Conservation (phyloP, 2,329 filamentous ascomycete species). For the Curvularia hawaiiensis region DNA sequence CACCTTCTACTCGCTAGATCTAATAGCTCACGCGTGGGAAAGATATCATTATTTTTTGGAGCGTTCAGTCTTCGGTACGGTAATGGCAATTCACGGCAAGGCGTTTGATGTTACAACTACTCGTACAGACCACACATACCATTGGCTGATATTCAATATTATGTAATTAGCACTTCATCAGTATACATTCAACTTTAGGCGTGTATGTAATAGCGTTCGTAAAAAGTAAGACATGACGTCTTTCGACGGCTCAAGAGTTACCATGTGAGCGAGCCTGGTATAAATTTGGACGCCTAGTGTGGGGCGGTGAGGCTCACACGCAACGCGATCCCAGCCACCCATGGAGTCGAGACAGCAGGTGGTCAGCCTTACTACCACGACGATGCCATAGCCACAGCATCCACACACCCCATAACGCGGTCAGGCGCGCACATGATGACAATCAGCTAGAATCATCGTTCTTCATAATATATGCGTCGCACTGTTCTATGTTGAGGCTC, state of each 20-base stretch:
- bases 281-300: conserved; percentile 6
- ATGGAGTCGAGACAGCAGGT: conserved; percentile 3
- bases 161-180: conserved; percentile 2
- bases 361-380: conserved; percentile 15
- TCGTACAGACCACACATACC: conserved; percentile 1
- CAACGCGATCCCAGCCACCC: not conserved
- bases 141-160: conserved; percentile 1
- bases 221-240: not conserved
- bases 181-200: not conserved
- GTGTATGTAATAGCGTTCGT: not conserved
- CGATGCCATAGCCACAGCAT: conserved; percentile 10
- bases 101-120: conserved; percentile 3
- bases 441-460: not conserved
- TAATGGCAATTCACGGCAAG: not conserved
- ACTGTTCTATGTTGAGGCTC: not conserved
- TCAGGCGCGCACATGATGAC: conserved; percentile 10
- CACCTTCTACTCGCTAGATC: conserved; percentile 19
- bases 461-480: not conserved
- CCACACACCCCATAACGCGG: conserved; percentile 3
- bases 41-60: not conserved
- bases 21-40: conserved; percentile 39
- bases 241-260: not conserved
- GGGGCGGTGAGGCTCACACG: not conserved
- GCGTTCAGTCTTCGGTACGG: conserved; percentile 1
- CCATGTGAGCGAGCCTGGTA: not conserved